These are phyloP conservation scores for Diaporthe caulivora DNA, from an alignment of 2,329 filamentous ascomycete species.

Conservation along the genomic window DNA sequence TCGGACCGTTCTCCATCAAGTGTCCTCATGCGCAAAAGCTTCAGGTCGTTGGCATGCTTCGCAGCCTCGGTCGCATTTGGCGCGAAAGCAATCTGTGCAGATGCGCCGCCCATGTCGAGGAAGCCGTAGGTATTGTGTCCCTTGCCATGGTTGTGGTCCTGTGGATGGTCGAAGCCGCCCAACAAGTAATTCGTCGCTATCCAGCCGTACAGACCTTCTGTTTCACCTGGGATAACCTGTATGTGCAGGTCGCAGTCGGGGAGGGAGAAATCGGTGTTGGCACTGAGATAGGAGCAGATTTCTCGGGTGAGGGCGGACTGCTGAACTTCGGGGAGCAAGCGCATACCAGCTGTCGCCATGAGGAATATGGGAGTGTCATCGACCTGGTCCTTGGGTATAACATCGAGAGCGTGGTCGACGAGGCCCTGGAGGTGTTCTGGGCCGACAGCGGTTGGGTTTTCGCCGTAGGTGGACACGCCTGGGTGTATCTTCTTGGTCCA, in stretches of 20 bases:
- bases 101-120: constrained; percentile 97
- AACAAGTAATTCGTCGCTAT: constrained; percentile 96
- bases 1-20: constrained; percentile 83
- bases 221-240: constrained; percentile 95
- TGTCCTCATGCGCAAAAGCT: constrained; percentile 85
- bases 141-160: constrained; percentile 83
- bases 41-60: constrained; percentile 91
- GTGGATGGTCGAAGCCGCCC: constrained; percentile 85
- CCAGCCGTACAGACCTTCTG: constrained; percentile 97
- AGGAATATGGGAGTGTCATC: constrained; percentile 92
- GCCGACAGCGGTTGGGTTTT: constrained; percentile 81
- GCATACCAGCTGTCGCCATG: constrained; percentile 96
- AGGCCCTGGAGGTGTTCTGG: constrained; percentile 84
- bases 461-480: constrained; percentile 90
- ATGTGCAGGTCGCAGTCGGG: constrained; percentile 93
- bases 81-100: constrained; percentile 97
- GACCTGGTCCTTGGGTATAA: constrained; percentile 82
- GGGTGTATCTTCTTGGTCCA: constrained; percentile 96
- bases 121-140: constrained; percentile 96
- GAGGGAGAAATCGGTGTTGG: constrained; percentile 83
- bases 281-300: constrained; percentile 85
- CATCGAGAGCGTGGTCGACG: constrained; percentile 82
- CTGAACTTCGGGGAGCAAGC: constrained; percentile 81
- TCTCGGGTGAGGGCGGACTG: constrained; percentile 79
- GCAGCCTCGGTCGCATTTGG: constrained; percentile 91